Base-by-base conservation (phyloP, 495 filamentous ascomycete genomes). In the Achaetomiella virescens region DNA sequence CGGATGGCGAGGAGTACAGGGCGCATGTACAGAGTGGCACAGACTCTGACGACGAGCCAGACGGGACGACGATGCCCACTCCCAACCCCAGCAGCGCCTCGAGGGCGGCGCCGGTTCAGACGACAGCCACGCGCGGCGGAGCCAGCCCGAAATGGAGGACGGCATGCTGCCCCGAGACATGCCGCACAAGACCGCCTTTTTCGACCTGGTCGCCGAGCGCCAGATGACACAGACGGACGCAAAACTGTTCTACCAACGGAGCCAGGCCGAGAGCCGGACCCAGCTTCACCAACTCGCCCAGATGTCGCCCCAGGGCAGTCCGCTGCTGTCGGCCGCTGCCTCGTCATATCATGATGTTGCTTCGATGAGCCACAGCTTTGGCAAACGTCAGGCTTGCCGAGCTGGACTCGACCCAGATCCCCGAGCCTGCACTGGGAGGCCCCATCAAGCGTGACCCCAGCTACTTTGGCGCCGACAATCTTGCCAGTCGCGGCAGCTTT, bases 211-310 rank as follows among this genome's bases (percentile, higher is more conserved):
- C n/a, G 84, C 84, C 54, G 92, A 98, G 68, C 93, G 91, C 64
- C 87, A 89, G 58, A 83, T 92, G 79, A 90, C 84, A 57, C 89
- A 97, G 71, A 81, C 86, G 20, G 92, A 98, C 64, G 89, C 92
- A 35, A 97, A 93, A 68, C 78, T 96, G 27, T 91, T 97, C 75
- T 98, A 96, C 70, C 93, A 96, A 65, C 80, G 90, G 55, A 90
- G 89, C 70, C 88, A 91, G 70, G 72, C 84, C 20, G 81, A 85
- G 37, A 72, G 59, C 67, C 69, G 40, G 61, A 72, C 70, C 70
- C 59, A 79, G 66, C 61, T 78, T 71, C 63, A 72, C 65, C 57
- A 79, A 73, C 58, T 73, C 70, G 58, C 73, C 55, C 73, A 78
- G 60, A 57, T 55, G 36, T 72, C 76, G 10, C 70, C 74, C 31